These are phyloP conservation scores for Apostasia shenzhenica DNA, from an alignment of 106 monocot genomes.

Conservation along the genomic window DNA sequence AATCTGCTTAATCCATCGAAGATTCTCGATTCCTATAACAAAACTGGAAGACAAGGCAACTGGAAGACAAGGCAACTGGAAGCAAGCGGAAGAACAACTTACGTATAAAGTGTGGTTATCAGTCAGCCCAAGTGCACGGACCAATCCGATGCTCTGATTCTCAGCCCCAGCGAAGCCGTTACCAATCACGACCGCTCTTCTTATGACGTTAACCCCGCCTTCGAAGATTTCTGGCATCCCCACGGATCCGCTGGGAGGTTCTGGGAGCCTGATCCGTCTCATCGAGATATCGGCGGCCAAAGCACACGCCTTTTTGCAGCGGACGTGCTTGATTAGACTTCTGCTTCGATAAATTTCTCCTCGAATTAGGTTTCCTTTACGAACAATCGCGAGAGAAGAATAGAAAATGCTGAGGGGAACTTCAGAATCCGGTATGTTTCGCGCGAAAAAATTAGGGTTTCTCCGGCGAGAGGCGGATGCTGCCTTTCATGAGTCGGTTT, in stretches of 20 bases:
- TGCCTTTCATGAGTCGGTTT: too few species aligned
- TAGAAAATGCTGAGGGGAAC: neutral
- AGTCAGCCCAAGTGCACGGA: conserved; percentile 85
- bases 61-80: too few species aligned
- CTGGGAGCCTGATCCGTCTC: conserved; percentile 82
- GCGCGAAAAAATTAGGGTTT: neutral
- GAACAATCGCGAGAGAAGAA: neutral
- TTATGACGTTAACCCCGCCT: conserved; percentile 59
- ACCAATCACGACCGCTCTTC: conserved; percentile 85
- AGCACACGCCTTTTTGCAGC: neutral
- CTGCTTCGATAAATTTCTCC: neutral
- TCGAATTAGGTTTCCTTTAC: conserved; percentile 1
- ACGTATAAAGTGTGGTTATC: conserved; percentile 63
- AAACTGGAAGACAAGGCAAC: too few species aligned
- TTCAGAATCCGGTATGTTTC: neutral
- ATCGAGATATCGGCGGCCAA: conserved; percentile 19
- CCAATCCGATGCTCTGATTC: conserved; percentile 87
- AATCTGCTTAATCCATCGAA: too few species aligned
- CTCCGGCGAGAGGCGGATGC: neutral
- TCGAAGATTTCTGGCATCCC: conserved; percentile 94
- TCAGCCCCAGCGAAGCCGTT: conserved; percentile 86
- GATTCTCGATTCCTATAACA: too few species aligned
- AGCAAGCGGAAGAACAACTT: neutral
- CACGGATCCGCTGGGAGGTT: conserved; percentile 53
- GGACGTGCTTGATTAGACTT: neutral